Evolutionary conservation across 2,329 filamentous ascomycete species (phyloP), one percentile per base, ranked within the genome.

Genomic region (Arthrobotrys megalospora): DNA sequence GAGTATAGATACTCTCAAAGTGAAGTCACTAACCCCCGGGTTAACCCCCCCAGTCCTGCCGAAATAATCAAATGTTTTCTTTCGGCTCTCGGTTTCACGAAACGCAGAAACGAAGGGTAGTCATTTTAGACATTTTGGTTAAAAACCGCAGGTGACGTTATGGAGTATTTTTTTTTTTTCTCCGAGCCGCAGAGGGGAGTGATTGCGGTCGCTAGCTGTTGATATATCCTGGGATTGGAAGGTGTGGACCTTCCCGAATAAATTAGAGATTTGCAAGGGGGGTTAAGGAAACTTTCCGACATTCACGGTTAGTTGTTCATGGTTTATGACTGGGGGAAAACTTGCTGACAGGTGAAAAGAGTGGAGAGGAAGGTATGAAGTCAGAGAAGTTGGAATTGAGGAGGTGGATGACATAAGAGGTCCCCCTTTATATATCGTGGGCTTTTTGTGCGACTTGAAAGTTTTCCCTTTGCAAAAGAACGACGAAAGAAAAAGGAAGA

Each of bases 1-100:
- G 14, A 38, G 24, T 34, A 50, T 55, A 47, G 34, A 19, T 53
- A 12, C 48, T 19, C 11, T 14, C 14, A 43, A 45, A 41, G 38
- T 11, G 48, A 34, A 24, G 8, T 53, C 24, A 10, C 32, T 21
- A n/a, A n/a, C 24, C 38, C 41, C 65, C 52, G 19, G 45, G n/a
- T 16, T 16, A n/a, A 45, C 14, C 7, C 6, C 14, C 28, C 24
- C 12, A 6, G 12, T 16, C 3, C n/a, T 69, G 41, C 28, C 64
- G 48, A 67, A 52, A 50, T 11, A 38, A 71, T 71, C 55, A 72
- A 72, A 48, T 65, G 60, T 24, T 65, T 55, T 34, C 65, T 36
- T 69, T 69, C 65, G 65, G 65, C 52, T 64, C 68, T 72, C 68
- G 68, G 68, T 65, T 65, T 19, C 43, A 48, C 32, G n/a, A 21